Base-by-base conservation (phyloP, 1,284 basidiomycete genomes). In the Trametes pubescens region DNA sequence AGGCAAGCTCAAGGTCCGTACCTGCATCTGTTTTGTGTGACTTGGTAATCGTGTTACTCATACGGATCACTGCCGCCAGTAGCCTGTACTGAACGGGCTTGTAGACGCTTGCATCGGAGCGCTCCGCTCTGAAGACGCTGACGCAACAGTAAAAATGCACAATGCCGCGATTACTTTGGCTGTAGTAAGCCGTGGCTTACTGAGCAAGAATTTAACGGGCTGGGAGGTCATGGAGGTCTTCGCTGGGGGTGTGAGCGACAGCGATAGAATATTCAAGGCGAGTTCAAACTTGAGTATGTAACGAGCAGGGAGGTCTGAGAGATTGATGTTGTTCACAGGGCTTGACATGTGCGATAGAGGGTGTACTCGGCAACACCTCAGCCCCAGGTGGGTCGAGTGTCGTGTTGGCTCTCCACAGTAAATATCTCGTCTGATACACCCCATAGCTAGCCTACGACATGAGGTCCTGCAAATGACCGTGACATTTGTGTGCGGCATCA, bases 141-240 rank as follows among this genome's bases (percentile, higher is more conserved):
- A 78, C 21, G 81, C 83, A 9, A 43, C 16, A 63, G 65, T 72
- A 24, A 78, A 71, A 57, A 82, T 10, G 4, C 10, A 80, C 62
- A 66, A 87, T 63, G 78, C 85, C 0, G 71, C 88, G 9, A 79
- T 84, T 65, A 86, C 85, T 0, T 72, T 89, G 32, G 74, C 79
- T 0, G 73, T 86, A 18, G 34, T 86, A 4, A 72, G 82, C 32
- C 80, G 82, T 21, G 78, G 77, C 57, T 70, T 87, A 18, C 76
- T 89, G 47, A 77, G 77, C 51, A 88, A 89, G 74, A 82, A 84
- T 57, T 70, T 86, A 0, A 80, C 84, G 3, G 89, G 89, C 24
- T 89, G 86, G 86, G 88, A 90, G 71, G 80, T 86, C 10, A 90
- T 90, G 88, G 85, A 89, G 43, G 73, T 88, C 29, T 81, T 90